Conservation (phyloP, 352 stramenopile species). For the Phytophthora multivora region DNA sequence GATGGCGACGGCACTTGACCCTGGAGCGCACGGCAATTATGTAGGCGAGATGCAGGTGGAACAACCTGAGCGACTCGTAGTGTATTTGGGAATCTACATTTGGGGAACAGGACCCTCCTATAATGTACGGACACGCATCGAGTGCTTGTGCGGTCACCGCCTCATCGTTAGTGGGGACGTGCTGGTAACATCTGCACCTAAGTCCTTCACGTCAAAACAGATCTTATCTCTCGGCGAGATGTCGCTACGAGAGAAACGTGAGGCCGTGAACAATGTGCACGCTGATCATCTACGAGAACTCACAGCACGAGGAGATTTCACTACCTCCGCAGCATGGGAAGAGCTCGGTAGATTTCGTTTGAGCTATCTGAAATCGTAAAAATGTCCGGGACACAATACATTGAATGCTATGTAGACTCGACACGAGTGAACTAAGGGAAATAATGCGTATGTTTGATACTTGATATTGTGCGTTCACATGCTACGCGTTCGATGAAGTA, state of each 20-base stretch:
- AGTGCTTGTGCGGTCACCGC: slow-evolving; percentile 45
- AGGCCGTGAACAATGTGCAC: slow-evolving; percentile 20
- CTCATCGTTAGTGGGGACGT: slow-evolving; percentile 55
- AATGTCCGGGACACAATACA: background rate
- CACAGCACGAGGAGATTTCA: slow-evolving; percentile 3
- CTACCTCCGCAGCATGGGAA: slow-evolving; percentile 21
- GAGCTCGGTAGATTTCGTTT: slow-evolving; percentile 37
- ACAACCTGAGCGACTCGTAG: slow-evolving; percentile 38
- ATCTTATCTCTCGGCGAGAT: slow-evolving; percentile 42
- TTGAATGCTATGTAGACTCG: too few species aligned
- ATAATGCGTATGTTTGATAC: too few species aligned
- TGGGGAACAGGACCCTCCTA: slow-evolving; percentile 40
- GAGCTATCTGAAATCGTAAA: slow-evolving; percentile 30
- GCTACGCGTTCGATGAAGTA: too few species aligned
- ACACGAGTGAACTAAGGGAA: too few species aligned
- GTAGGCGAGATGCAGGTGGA: slow-evolving; percentile 51
- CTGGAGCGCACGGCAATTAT: slow-evolving; percentile 55
- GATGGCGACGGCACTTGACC: slow-evolving; percentile 24
- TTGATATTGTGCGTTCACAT: too few species aligned
- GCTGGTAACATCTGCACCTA: slow-evolving; percentile 31
- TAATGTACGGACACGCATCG: slow-evolving; percentile 47
- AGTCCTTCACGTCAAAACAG: slow-evolving; percentile 39
- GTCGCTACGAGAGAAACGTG: slow-evolving; percentile 46
- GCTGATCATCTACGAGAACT: slow-evolving; percentile 16
- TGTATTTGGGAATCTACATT: slow-evolving; percentile 52